Evolutionary conservation across 768 basidiomycete genomes (phyloP), one percentile per base, ranked within the genome.

Genomic region (Boletus rubroflammeus): DNA sequence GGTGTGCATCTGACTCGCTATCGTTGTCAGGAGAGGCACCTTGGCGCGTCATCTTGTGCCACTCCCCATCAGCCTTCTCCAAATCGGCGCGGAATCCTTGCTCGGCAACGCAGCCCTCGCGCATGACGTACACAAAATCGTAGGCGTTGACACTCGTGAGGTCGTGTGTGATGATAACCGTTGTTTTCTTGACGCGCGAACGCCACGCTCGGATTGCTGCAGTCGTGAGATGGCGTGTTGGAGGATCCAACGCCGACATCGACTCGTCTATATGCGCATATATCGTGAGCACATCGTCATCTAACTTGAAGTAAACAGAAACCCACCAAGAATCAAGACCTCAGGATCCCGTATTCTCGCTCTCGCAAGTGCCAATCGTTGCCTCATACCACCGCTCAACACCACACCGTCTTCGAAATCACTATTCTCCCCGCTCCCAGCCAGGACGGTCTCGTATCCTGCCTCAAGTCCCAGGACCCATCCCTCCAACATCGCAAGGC

Each of bases 61-160:
- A 98, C 59, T 86, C 86, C 28, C 90, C 88, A 3, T 69, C 60
- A 4, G 64, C 71, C 15, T 59, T 67, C 66, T 93, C 90, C 47
- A 98, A 79, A 64, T 96, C 95, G 2, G 70, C 71, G 2, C 93
- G 82, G 70, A 83, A 96, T 0, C 97, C 97, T 62, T 93, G 88
- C 67, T 98, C 92, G 44, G 86, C 86, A 29, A 97, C 82, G 0
- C 67, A 61, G 0, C 95, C 96, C 19, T 83, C 78, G 60, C 85
- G 83, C 76, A 98, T 84, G 3, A 98, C 90, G 67, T 98, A 97
- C 13, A 97, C 91, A 59, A 97, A 98, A 69, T 98, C 95, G 14
- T 75, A 69, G 0, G 73, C 49, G 21, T 72, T 71, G 58, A 99
- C 88, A 60, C 94, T 90, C 1, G 86, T 85, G 17, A 98, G 82